Base-by-base conservation (phyloP, 202 grass and related monocot genomes). In the Carex arenaria region DNA sequence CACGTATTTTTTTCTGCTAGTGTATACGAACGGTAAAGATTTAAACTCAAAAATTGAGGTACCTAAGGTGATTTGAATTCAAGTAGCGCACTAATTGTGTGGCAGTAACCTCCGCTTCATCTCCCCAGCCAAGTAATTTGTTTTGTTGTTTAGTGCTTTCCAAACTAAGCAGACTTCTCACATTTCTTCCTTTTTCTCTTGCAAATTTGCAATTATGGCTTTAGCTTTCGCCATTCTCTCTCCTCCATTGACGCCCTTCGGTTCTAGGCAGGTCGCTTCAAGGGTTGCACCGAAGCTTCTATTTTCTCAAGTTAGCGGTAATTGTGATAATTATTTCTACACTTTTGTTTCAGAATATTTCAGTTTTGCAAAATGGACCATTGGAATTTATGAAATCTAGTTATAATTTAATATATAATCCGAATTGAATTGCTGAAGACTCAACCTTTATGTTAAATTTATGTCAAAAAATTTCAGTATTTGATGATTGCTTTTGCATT, bases 131-230 rank as follows among this genome's bases (percentile, higher is more conserved):
- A 77, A 17, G 32, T 8, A 55, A 34, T 56, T 76, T 76, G 13
- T 13, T 75, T 75, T 54, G 73, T 78, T 57, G 28, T 38, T 10
- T 64, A 64, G 61, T 66, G 54, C 9, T 56, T 56, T 56, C 12
- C n/a, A 80, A 62, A 63, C 20, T 45, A 13, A 61, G 31, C 38
- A 54, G 15, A 49, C 30, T 82, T 54, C 64, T 82, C 64, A 38
- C 10, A 67, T 54, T 68, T 28, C 8, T 82, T 20, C 34, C 40
- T 43, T 54, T 67, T 31, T 53, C 13, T 31, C 5, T 17, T 17
- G 34, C 26, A 51, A 20, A 49, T 65, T 65, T 65, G 30, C 19
- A 40, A 67, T 40, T 18, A 82, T 82, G 80, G 80, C 80, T 67
- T 30, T 82, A 34, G 23, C 64, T 38, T 53, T 68, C 11, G 63